A percentile compares a stretch with the other conserved stretches of the same genome.
Evolutionary conservation across 192 early-diverging fungal genomes (phyloP).

Genomic region (Coemansia sp.): DNA sequence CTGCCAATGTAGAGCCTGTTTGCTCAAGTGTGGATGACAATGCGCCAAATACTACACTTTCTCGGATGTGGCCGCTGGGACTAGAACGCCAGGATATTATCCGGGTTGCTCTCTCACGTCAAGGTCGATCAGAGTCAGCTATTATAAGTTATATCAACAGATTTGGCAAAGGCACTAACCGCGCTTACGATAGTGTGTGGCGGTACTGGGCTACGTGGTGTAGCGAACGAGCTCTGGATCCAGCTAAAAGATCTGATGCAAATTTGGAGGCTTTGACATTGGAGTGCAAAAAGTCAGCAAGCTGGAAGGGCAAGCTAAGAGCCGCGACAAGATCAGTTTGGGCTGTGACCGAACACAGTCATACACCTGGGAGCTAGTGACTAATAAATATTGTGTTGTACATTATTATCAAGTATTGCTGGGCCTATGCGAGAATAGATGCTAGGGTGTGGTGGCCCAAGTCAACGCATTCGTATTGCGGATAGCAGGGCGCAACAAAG

Average conservation of each 20-base stretch:
- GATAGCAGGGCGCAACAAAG: slow-evolving; percentile 28
- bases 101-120: neutral
- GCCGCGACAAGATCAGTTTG: neutral
- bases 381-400: neutral
- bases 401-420: neutral
- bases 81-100: slow-evolving; percentile 1
- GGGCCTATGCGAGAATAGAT: neutral
- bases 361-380: neutral
- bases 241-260: neutral
- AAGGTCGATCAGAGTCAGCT: neutral
- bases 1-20: neutral
- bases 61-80: slow-evolving; percentile 1
- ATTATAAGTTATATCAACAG: neutral
- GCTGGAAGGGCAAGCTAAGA: slow-evolving; percentile 6
- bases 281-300: neutral
- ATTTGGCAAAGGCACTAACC: neutral
- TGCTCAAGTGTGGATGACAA: neutral
- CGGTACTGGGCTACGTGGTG: neutral
- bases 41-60: neutral
- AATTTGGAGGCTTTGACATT: neutral
- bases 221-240: neutral
- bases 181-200: neutral
- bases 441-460: slow-evolving; percentile 6
- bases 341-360: neutral
- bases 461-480: slow-evolving; percentile 13